Evolutionary conservation across 148 eudicot species (phyloP), one percentile per base, ranked within the genome.

Genomic region (Cornus controversa): DNA sequence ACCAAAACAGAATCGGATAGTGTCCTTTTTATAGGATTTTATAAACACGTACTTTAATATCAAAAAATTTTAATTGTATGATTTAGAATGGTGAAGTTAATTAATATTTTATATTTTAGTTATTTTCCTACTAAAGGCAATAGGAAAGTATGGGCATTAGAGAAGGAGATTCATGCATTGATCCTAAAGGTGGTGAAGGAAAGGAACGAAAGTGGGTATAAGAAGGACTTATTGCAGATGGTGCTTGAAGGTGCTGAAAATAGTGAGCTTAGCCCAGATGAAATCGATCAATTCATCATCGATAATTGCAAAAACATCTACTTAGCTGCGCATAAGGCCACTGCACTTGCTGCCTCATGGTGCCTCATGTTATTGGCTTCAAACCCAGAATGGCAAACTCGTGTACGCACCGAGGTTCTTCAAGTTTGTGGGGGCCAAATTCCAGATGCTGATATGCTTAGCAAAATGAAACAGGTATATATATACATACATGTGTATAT

Each of bases 261-360:
- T 58, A 66, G 57, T 9, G 58, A 64, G 0, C 9, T 75, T 29
- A 75, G 25, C 69, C 27, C 8, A 64, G 22, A 24, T 40, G 57
- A 28, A 1, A 37, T n/a, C 23, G 77, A 75, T 14, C 69, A 75
- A 20, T 75, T 75, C 77, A 18, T 75, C 3, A 69, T 75, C 0
- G 79, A 77, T 65, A 77, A 77, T 60, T 77, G 79, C 73, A 77
- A 77, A 23, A 68, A 22, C 73, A 69, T 77, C 29, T 77, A 77
- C 72, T 57, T 77, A 23, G 79, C 79, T 18, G 79, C 73, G 18
- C 73, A 77, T 26, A 67, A 77, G 66, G 69, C 73, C 16, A 47
- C 37, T 23, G 73, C 79, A 28, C 54, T 58, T 23, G 53, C 67
- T 9, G 74, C 79, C 0, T 15, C 67, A 7, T 77, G 79, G 79